Evolutionary conservation across 768 basidiomycete genomes (phyloP).

Genomic region (Sporobolomyces pararoseus): DNA sequence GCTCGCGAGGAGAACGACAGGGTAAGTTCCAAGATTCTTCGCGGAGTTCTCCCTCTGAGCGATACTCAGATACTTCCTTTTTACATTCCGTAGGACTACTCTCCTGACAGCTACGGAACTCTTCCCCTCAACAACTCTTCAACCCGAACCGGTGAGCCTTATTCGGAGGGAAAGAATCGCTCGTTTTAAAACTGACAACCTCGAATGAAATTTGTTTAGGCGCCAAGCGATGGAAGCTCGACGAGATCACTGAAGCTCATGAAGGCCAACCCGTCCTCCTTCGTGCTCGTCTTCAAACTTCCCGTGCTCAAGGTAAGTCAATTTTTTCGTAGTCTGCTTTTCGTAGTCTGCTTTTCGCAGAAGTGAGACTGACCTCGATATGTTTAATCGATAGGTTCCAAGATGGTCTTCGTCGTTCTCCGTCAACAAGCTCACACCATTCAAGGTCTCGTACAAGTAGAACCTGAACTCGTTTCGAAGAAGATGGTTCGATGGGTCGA

Average conservation of each 20-base stretch:
- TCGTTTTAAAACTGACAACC: slow-evolving; percentile 6
- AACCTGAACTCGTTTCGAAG: slow-evolving; percentile 76
- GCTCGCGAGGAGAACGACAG: slow-evolving; percentile 65
- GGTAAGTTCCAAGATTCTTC: slow-evolving; percentile 48
- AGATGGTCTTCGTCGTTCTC: slow-evolving; percentile 89
- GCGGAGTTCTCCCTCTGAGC: no score
- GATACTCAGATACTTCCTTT: no score
- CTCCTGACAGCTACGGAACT: slow-evolving; percentile 66
- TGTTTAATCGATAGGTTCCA: slow-evolving; percentile 57
- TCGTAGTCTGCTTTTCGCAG: no score
- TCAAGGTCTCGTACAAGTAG: slow-evolving; percentile 72
- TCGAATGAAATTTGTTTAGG: slow-evolving; percentile 41
- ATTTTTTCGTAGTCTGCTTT: no score
- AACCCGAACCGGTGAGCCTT: slow-evolving; percentile 56
- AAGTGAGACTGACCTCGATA: slow-evolving; percentile 8
- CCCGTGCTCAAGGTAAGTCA: slow-evolving; percentile 67
- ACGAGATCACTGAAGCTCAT: slow-evolving; percentile 59
- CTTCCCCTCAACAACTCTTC: slow-evolving; percentile 89
- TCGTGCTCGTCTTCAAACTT: slow-evolving; percentile 85
- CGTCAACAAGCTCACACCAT: slow-evolving; percentile 82
- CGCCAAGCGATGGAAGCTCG: slow-evolving; percentile 63
- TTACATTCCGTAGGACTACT: slow-evolving; percentile 63
- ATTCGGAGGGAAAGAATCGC: not conserved
- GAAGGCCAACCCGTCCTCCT: slow-evolving; percentile 73
- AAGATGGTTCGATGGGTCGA: slow-evolving; percentile 96